Conservation (phyloP, 2,329 filamentous ascomycete species). For the Lachnellula subtilissima region DNA sequence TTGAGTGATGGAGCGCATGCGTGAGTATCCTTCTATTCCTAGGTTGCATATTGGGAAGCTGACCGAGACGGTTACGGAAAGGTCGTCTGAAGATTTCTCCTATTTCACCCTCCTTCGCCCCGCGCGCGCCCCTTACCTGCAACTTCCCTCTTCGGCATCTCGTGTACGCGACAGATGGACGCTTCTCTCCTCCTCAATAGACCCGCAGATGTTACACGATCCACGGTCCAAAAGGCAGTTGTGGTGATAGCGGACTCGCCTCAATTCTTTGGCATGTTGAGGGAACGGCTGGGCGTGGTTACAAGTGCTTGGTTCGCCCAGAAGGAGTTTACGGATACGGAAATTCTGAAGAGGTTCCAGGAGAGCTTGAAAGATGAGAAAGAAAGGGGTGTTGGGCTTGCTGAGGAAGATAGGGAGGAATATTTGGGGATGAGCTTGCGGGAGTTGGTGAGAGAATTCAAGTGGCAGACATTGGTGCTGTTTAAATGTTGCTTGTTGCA, state of each 20-base stretch:
- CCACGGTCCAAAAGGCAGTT: constrained; percentile 95
- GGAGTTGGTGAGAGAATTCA: constrained; percentile 90
- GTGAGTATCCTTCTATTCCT: constrained; percentile 45
- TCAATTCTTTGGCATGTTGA: constrained; percentile 82
- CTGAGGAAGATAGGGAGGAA: constrained; percentile 73
- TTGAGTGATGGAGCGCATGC: constrained; percentile 92
- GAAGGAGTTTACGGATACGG: constrained; percentile 82
- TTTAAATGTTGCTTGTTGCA: constrained; percentile 92
- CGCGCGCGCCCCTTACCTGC: constrained; percentile 49
- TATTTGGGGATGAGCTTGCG: constrained; percentile 84
- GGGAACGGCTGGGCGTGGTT: constrained; percentile 84
- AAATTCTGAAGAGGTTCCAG: constrained; percentile 86
- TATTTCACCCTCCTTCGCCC: constrained; percentile 88
- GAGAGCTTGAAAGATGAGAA: constrained; percentile 75
- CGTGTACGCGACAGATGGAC: constrained; percentile 89
- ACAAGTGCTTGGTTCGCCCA: constrained; percentile 97
- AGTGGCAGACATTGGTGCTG: constrained; percentile 87
- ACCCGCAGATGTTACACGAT: constrained; percentile 87
- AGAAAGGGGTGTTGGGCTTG: constrained; percentile 53
- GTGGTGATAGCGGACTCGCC: constrained; percentile 92
- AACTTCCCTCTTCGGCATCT: constrained; percentile 90
- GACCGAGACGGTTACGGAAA: constrained; percentile 33
- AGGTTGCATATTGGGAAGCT: not conserved
- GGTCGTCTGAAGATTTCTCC: constrained; percentile 90
- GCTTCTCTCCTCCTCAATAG: constrained; percentile 70